Base-by-base conservation (phyloP, 2,329 filamentous ascomycete species). In the Penicillium sp. region DNA sequence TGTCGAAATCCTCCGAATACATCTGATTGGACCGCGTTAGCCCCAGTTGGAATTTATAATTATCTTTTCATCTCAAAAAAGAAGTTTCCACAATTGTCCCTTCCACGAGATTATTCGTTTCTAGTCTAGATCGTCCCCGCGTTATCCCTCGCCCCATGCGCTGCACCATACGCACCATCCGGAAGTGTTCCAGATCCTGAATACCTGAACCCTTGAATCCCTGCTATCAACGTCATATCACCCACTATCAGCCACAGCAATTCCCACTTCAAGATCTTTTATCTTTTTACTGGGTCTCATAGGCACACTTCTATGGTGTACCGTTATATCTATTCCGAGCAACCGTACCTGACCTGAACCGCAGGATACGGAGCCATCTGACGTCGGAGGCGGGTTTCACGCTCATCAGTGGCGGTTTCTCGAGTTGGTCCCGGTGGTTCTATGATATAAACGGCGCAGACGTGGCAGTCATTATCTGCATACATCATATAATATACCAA, bases 371-470 rank as follows among this genome's bases (percentile, higher is more conserved):
- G 39, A 27, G 8, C n/a, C 42, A 37, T 50, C 59, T 62, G 59
- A 62, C 59, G 58, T 62, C 57, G 54, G 54, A 60, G 58, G 58
- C 59, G 50, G 51, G 16, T 27, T 22, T 37, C 26, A 13, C 34
- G 41, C 29, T 35, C 41, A 47, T 34, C 44, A 47, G n/a, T 24
- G 27, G 50, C 51, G 40, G 51, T 57, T 59, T 57, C 58, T 55
- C 44, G 23, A 42, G 20, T 28, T 28, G 8, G 11, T 23, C 40
- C 40, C 6, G 13, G 42, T 56, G 50, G 42, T 42, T 45, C 32
- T 22, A 47, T 41, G 41, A 55, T 56, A 57, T 56, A 58, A 55
- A 52, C 48, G 44, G 47, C 18, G 38, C 38, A 46, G 43, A 44
- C 22, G 42, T 47, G 24, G 34, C 22, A 32, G 32, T 34, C 31